These are phyloP conservation scores for Neonothopanus nambi DNA, from an alignment of 1,284 basidiomycete species.

Conservation along the genomic window DNA sequence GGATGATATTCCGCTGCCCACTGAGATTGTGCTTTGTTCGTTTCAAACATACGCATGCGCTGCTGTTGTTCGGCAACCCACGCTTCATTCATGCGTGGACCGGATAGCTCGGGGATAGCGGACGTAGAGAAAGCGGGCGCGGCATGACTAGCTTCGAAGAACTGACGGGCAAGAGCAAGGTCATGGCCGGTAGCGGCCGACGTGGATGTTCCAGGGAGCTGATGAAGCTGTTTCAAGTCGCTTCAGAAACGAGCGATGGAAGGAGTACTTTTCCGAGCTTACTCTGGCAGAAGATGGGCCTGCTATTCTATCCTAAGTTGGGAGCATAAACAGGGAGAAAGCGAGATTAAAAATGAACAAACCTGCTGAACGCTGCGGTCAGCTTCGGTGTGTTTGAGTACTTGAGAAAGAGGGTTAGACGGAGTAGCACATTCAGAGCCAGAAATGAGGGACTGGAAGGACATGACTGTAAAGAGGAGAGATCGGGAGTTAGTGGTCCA, in stretches of 20 bases:
- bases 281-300: slow-evolving; percentile 74
- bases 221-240: slow-evolving; percentile 54
- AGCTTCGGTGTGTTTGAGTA: slow-evolving; percentile 89
- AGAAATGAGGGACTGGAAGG: slow-evolving; percentile 80
- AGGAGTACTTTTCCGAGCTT: slow-evolving; percentile 18
- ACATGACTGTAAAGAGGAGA: slow-evolving; percentile 44
- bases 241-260: slow-evolving; percentile 5
- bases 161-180: slow-evolving; percentile 73
- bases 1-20: slow-evolving; percentile 67
- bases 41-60: slow-evolving; percentile 34
- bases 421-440: slow-evolving; percentile 88
- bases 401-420: slow-evolving; percentile 86
- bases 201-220: slow-evolving; percentile 60
- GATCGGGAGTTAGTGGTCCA: background rate
- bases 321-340: slow-evolving; percentile 12
- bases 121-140: slow-evolving; percentile 29
- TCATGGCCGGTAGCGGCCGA: slow-evolving; percentile 59
- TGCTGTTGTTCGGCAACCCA: slow-evolving; percentile 58
- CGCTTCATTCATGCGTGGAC: slow-evolving; percentile 40
- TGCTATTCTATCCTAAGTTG: slow-evolving; percentile 64
- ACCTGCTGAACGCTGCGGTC: slow-evolving; percentile 89
- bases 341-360: slow-evolving; percentile 21
- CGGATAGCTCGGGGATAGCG: slow-evolving; percentile 38
- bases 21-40: slow-evolving; percentile 28
- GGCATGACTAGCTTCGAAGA: slow-evolving; percentile 57